These are phyloP conservation scores for Cicer chorassanicum DNA, from an alignment of 306 rosid species.

Conservation along the genomic window DNA sequence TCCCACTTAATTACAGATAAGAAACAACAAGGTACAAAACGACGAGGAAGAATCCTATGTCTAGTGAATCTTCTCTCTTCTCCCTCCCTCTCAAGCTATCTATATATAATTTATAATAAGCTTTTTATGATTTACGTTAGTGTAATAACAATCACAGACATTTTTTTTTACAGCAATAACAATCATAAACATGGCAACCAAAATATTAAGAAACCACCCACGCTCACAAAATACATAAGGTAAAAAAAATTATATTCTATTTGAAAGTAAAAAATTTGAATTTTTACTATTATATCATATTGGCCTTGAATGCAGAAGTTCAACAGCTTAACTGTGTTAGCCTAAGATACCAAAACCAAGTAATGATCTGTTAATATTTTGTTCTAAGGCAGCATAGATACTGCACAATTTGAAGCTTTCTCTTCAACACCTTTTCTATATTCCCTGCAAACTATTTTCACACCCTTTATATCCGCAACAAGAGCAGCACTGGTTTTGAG, in stretches of 20 bases:
- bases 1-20: conserved; percentile 31
- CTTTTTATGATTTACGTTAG: background rate
- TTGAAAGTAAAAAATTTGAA: background rate
- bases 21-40: conserved; percentile 40
- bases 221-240: background rate
- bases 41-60: conserved; percentile 40
- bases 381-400: background rate
- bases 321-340: background rate
- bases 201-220: background rate
- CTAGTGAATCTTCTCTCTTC: conserved; percentile 1
- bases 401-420: background rate
- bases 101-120: background rate
- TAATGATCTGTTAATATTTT: background rate
- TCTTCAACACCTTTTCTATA: background rate
- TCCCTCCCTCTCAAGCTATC: background rate
- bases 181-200: background rate
- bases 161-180: background rate
- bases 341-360: background rate
- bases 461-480: background rate
- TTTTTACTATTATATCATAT: background rate
- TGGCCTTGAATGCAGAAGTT: background rate
- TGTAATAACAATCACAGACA: background rate
- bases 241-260: background rate
- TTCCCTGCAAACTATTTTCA: background rate
- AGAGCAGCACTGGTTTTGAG: background rate